Conservation (phyloP, 176 grass and related monocot species). For the Musa itinerans region DNA sequence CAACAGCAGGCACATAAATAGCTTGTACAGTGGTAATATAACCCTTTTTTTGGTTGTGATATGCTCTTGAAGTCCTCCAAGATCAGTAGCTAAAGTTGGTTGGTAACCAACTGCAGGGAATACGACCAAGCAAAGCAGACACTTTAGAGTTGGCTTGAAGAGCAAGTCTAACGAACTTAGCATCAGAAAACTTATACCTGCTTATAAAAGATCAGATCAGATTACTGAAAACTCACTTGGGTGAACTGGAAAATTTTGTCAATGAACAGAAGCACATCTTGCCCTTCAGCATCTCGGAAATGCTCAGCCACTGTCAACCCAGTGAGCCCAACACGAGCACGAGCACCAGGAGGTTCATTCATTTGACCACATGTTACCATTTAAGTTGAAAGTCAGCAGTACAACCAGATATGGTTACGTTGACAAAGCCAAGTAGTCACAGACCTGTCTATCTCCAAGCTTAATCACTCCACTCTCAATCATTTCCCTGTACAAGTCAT, state of each 20-base stretch:
- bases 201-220: not conserved
- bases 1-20: conserved; percentile 99
- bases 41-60: conserved; percentile 95
- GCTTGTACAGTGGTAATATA: conserved; percentile 92
- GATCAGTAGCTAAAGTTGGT: conserved; percentile 94
- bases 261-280: too few species aligned
- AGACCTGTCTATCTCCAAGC: conserved; percentile 81
- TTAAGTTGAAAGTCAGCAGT: too few species aligned
- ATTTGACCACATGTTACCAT: conserved; percentile 42
- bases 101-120: conserved; percentile 96
- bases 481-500: conserved; percentile 97
- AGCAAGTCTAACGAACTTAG: not conserved
- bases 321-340: conserved; percentile 87
- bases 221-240: not conserved
- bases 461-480: conserved; percentile 99
- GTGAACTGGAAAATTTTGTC: too few species aligned
- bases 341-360: conserved; percentile 93
- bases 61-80: conserved; percentile 86
- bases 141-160: conserved; percentile 87
- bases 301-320: conserved; percentile 66
- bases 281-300: too few species aligned
- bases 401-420: too few species aligned
- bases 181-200: conserved; percentile 12
- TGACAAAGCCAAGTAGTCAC: not conserved
- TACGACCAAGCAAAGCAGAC: conserved; percentile 94